These are phyloP conservation scores for Typha latifolia DNA, from an alignment of 176 grass and related monocot genomes.

Conservation along the genomic window DNA sequence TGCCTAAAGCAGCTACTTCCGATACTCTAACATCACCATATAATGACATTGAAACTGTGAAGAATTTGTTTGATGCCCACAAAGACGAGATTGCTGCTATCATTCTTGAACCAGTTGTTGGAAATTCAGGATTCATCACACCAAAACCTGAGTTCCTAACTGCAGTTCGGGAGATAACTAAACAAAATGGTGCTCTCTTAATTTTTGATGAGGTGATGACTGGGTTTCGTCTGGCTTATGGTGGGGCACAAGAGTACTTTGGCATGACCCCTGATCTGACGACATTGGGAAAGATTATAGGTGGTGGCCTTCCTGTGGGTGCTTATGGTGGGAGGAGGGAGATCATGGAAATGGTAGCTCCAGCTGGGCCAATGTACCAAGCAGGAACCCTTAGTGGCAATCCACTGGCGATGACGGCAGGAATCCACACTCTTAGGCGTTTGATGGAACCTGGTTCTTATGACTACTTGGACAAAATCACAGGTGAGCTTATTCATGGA, in stretches of 20 bases:
- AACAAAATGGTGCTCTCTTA: slow-evolving; percentile 63
- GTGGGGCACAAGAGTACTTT: slow-evolving; percentile 95
- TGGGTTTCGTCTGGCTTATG: slow-evolving; percentile 84
- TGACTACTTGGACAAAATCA: slow-evolving; percentile 83
- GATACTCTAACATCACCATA: slow-evolving; percentile 78
- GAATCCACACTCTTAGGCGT: slow-evolving; percentile 83
- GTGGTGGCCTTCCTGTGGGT: slow-evolving; percentile 90
- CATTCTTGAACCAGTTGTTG: slow-evolving; percentile 90
- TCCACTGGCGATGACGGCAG: slow-evolving; percentile 96
- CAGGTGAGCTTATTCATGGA: slow-evolving; percentile 54
- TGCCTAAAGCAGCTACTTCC: slow-evolving; percentile 67
- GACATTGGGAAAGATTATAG: slow-evolving; percentile 87
- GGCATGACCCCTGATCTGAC: slow-evolving; percentile 88
- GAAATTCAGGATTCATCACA: slow-evolving; percentile 87
- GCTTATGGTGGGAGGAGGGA: slow-evolving; percentile 92
- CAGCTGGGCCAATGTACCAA: slow-evolving; percentile 94
- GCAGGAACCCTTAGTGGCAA: slow-evolving; percentile 98
- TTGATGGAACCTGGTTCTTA: slow-evolving; percentile 66
- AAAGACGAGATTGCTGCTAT: slow-evolving; percentile 79
- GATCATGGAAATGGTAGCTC: slow-evolving; percentile 96
- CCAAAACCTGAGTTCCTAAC: slow-evolving; percentile 60
- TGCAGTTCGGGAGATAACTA: slow-evolving; percentile 75
- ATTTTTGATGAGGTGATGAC: slow-evolving; percentile 99
- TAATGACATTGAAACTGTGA: slow-evolving; percentile 65
- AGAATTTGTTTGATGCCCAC: slow-evolving; percentile 65